Evolutionary conservation across 2,329 filamentous ascomycete species (phyloP).

Genomic region (Amauroascus niger): DNA sequence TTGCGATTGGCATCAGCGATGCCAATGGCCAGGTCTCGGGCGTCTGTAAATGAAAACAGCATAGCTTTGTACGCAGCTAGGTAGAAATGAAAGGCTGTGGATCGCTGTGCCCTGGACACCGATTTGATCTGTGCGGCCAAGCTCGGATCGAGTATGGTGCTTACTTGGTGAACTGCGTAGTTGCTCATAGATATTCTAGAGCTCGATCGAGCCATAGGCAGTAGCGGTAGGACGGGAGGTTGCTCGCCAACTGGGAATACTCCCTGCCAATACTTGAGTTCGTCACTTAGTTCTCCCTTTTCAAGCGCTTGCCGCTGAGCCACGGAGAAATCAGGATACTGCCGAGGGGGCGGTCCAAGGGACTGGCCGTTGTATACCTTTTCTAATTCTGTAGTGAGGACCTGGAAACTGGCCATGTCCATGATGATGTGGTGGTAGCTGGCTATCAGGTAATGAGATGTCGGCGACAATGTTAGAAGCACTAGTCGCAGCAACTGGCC

Average conservation of each 20-base stretch:
- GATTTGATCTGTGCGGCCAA: slow-evolving; percentile 21
- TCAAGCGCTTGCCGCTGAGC: background rate
- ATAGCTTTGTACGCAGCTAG: slow-evolving; percentile 35
- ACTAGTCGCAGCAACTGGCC: slow-evolving; percentile 24
- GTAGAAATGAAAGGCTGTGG: slow-evolving; percentile 41
- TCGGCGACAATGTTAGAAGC: slow-evolving; percentile 16
- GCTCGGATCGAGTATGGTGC: background rate
- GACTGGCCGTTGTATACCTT: slow-evolving; percentile 29
- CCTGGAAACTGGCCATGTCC: slow-evolving; percentile 40
- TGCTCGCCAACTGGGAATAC: background rate
- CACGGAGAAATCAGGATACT: background rate
- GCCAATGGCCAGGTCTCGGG: slow-evolving; percentile 40
- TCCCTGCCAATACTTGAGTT: background rate
- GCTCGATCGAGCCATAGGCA: background rate
- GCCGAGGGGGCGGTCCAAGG: background rate
- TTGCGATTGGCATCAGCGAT: slow-evolving; percentile 39
- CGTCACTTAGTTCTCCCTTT: background rate
- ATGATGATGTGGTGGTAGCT: slow-evolving; percentile 43
- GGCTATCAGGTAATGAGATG: slow-evolving; percentile 36
- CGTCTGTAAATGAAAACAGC: slow-evolving; percentile 28
- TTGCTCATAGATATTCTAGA: too few relatives aligned
- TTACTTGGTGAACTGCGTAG: too few relatives aligned
- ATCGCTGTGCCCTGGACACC: slow-evolving; percentile 20
- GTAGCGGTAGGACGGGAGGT: background rate
- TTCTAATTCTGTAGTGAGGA: slow-evolving; percentile 39